phyloP scores from a whole-genome alignment of 2,329 filamentous ascomycete species.

The Pseudocercospora fijiensis region DNA sequence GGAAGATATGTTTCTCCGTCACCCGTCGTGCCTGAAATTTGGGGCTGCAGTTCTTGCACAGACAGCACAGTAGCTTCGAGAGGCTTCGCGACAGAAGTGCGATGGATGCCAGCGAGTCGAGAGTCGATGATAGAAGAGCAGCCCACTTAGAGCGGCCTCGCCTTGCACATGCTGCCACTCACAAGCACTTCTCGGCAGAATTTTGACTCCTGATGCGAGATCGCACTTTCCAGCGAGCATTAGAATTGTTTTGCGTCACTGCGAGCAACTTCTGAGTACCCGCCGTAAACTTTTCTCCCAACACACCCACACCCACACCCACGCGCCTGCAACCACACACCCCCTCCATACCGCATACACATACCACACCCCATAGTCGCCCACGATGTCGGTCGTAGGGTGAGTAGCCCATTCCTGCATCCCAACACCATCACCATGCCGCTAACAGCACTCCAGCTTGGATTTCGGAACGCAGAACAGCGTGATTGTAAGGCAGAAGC shows the following conservation, averaged over 20 bases:
- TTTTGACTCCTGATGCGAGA: neutral
- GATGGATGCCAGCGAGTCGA: neutral
- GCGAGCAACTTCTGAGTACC: neutral
- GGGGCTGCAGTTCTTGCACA: neutral
- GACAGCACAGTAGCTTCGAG: no score
- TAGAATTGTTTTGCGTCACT: neutral
- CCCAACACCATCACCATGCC: neutral
- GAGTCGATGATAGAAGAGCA: neutral
- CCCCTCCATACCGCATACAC: slow-evolving; percentile 3
- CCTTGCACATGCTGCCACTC: neutral
- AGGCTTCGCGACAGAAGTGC: no score
- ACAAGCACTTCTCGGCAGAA: neutral
- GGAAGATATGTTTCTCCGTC: neutral
- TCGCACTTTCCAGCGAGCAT: neutral
- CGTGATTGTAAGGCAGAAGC: slow-evolving; percentile 59
- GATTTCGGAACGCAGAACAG: slow-evolving; percentile 97
- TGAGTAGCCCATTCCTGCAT: slow-evolving; percentile 1
- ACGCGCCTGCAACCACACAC: neutral
- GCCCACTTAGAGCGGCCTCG: neutral
- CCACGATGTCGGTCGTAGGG: slow-evolving; percentile 19
- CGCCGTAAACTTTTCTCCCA: neutral
- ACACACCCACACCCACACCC: neutral
- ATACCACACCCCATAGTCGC: slow-evolving; percentile 7
- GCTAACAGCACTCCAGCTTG: slow-evolving; percentile 47
- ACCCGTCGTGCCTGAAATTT: neutral